These are phyloP conservation scores for Malus hybrid DNA, from an alignment of 331 rosid species.

Conservation along the genomic window DNA sequence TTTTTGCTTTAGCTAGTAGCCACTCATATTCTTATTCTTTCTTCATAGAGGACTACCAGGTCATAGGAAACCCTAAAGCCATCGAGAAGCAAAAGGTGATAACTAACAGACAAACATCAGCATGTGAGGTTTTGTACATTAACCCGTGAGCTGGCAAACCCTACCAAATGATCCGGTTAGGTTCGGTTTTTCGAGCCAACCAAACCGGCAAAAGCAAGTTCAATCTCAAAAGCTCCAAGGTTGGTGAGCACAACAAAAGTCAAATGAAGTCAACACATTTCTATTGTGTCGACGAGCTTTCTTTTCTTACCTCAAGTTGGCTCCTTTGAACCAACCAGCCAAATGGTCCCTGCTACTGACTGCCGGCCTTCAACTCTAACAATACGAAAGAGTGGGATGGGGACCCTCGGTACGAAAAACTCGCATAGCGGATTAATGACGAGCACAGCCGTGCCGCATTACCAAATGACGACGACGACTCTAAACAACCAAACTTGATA, in stretches of 20 bases:
- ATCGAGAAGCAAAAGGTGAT: neutral
- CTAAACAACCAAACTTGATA: slow-evolving; percentile 1
- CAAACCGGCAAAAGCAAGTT: too few species aligned
- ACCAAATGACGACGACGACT: slow-evolving; percentile 3
- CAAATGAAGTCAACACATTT: too few species aligned
- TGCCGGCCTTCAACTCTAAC: neutral
- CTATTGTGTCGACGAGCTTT: too few species aligned
- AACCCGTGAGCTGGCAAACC: too few species aligned
- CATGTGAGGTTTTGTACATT: neutral
- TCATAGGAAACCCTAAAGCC: slow-evolving; percentile 1
- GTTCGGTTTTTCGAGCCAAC: neutral
- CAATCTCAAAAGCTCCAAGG: too few species aligned
- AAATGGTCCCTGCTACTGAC: slow-evolving; percentile 15
- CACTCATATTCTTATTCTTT: slow-evolving; percentile 15
- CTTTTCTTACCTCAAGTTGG: neutral
- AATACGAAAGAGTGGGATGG: neutral
- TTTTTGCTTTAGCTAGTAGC: slow-evolving; percentile 27
- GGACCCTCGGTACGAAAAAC: neutral
- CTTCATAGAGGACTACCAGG: neutral
- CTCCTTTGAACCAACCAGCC: slow-evolving; percentile 16
- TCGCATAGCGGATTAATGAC: neutral
- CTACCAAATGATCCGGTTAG: too few species aligned
- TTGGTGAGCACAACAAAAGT: too few species aligned
- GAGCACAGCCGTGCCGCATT: slow-evolving; percentile 14
- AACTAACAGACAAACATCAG: neutral